Evolutionary conservation across 2,329 filamentous ascomycete genomes (phyloP), one percentile per base, ranked within the genome.

Genomic region (Pseudocercospora musae): DNA sequence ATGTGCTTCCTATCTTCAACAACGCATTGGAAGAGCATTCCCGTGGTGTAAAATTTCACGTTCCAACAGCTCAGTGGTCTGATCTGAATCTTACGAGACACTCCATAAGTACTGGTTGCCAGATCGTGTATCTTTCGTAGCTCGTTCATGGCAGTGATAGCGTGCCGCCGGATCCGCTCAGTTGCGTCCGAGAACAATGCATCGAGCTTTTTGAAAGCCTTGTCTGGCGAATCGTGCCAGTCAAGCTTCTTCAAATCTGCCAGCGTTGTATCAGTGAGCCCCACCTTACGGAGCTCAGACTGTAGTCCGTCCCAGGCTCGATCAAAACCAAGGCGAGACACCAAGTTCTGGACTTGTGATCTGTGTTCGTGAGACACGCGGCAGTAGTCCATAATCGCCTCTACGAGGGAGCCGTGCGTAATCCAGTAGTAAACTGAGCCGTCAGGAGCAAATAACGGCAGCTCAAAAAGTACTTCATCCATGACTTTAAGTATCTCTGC

Each of bases 401-500:
- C 89, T 10, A 99, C 79, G 2, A 99, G 81, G 73, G 92, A 89
- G 0, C 91, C 91, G 73, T 99, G 95, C 54, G 95, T 95, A 37
- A 99, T 77, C 67, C 96, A 88, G 69, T 97, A 96, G 72, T 90
- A 96, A 86, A 97, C 83, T 0, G 86, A 82, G 9, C 85, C 83
- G 8, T 67, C 63, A 11, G 96, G 80, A 2, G 55, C 53, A 15
- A 31, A 31, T 40, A 27, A 48, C 0, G 44, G 53, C 66, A 98
- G 93, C 4, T 89, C 85, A 54, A 87, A 83, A 15, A 96, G 84
- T 44, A 97, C 89, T 74, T 99, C 95, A 73, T 99, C 95, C 21
- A 98, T 80, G 2, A 98, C 93, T 71, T 97, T 98, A 69, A 99
- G 85, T 0, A 92, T 89, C 76, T 98, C 94, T 0, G 94, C 94